Conservation (phyloP, 306 rosid genomes). For the Quercus suber region DNA sequence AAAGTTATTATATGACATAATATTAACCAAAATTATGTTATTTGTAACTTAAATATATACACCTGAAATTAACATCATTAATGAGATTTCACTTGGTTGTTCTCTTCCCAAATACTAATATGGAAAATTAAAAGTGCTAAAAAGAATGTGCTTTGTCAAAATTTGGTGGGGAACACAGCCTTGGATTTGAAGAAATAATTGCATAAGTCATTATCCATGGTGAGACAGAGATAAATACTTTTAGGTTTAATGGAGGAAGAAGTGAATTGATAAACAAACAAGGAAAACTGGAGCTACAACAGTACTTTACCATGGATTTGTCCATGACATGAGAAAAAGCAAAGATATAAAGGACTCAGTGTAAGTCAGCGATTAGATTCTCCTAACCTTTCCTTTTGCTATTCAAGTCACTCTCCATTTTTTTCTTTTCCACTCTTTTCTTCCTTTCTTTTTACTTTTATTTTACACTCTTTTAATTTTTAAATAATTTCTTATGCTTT, state of each 20-base stretch:
- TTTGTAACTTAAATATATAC: no score
- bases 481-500: neutral
- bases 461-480: neutral
- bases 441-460: neutral
- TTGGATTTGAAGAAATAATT: slow-evolving; percentile 29
- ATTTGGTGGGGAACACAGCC: slow-evolving; percentile 15
- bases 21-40: no score
- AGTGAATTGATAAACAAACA: slow-evolving; percentile 22
- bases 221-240: slow-evolving; percentile 37
- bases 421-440: slow-evolving; percentile 7
- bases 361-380: slow-evolving; percentile 68
- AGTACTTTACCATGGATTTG: slow-evolving; percentile 40
- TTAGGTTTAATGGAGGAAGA: slow-evolving; percentile 39
- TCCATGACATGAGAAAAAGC: slow-evolving; percentile 30
- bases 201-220: slow-evolving; percentile 37
- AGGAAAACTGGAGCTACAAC: slow-evolving; percentile 24
- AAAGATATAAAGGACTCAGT: slow-evolving; percentile 29
- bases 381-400: neutral
- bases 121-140: neutral
- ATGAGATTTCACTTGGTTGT: neutral
- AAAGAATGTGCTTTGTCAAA: slow-evolving; percentile 20
- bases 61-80: no score
- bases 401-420: neutral
- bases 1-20: no score
- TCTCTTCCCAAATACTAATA: neutral